Percentiles rank a stretch among this genome's conserved stretches.
Conservation (phyloP, 2,329 filamentous ascomycete genomes). For the Penicillium paneum region DNA sequence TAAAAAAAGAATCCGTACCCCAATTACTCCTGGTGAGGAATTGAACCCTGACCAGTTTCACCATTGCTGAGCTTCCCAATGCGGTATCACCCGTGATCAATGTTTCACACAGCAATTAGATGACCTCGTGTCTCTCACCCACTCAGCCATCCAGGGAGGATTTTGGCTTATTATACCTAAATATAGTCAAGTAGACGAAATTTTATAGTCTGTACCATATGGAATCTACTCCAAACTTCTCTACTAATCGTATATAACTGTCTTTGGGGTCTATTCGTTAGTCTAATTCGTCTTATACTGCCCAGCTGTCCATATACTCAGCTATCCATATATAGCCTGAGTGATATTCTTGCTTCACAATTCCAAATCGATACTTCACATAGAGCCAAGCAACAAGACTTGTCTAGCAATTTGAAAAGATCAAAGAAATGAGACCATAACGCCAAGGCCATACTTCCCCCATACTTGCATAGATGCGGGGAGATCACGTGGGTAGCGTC, state of each 20-base stretch:
- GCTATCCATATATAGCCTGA: neutral
- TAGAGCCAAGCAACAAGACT: neutral
- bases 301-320: neutral
- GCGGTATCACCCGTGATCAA: neutral
- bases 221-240: neutral
- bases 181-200: neutral
- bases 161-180: neutral
- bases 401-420: neutral
- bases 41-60: neutral
- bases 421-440: neutral
- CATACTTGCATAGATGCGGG: slow-evolving; percentile 14
- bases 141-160: neutral
- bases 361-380: neutral
- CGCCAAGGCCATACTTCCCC: neutral
- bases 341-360: neutral
- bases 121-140: slow-evolving; percentile 1
- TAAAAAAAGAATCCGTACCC: neutral
- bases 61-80: neutral
- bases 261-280: neutral
- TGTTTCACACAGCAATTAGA: neutral
- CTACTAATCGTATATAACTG: neutral
- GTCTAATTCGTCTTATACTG: neutral
- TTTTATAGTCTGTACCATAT: neutral
- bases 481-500: slow-evolving; percentile 22
- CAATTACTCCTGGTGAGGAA: neutral